Evolutionary conservation across 2,329 filamentous ascomycete species (phyloP).

Genomic region (Aspergillus niger): DNA sequence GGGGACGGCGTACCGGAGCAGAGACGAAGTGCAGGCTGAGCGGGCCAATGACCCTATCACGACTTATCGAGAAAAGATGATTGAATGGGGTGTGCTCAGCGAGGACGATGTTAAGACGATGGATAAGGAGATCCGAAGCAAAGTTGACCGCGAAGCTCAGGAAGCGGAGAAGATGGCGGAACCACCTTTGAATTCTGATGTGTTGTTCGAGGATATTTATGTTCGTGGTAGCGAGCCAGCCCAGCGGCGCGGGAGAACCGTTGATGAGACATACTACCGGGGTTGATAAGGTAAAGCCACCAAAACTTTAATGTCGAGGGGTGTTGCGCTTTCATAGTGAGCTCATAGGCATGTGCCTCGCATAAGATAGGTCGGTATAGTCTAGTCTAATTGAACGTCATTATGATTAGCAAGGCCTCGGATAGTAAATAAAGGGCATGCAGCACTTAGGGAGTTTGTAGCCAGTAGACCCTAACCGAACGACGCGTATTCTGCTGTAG

Average conservation of each 20-base stretch:
- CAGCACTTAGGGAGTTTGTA: background rate
- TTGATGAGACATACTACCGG: constrained; percentile 85
- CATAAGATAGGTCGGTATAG: background rate
- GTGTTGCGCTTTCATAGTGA: constrained; percentile 1
- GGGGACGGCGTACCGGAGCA: constrained; percentile 94
- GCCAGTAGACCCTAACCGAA: background rate
- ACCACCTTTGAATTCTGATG: constrained; percentile 74
- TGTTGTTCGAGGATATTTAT: constrained; percentile 93
- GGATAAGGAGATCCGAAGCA: constrained; percentile 83
- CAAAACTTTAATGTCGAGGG: background rate
- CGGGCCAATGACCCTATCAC: constrained; percentile 90
- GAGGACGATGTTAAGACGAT: constrained; percentile 93
- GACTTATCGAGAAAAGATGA: constrained; percentile 89
- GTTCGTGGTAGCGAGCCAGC: constrained; percentile 79
- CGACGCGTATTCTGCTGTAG: background rate
- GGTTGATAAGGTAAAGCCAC: constrained; percentile 1
- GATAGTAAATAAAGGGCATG: background rate
- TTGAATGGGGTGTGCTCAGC: constrained; percentile 83
- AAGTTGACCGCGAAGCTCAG: constrained; percentile 84
- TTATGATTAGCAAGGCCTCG: background rate
- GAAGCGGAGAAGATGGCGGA: constrained; percentile 81
- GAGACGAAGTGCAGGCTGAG: constrained; percentile 98
- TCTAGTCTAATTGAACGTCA: background rate
- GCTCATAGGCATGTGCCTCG: constrained; percentile 5
- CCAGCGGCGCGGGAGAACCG: constrained; percentile 79